These are phyloP conservation scores for Collybia sordida DNA, from an alignment of 768 basidiomycete species.

Conservation along the genomic window DNA sequence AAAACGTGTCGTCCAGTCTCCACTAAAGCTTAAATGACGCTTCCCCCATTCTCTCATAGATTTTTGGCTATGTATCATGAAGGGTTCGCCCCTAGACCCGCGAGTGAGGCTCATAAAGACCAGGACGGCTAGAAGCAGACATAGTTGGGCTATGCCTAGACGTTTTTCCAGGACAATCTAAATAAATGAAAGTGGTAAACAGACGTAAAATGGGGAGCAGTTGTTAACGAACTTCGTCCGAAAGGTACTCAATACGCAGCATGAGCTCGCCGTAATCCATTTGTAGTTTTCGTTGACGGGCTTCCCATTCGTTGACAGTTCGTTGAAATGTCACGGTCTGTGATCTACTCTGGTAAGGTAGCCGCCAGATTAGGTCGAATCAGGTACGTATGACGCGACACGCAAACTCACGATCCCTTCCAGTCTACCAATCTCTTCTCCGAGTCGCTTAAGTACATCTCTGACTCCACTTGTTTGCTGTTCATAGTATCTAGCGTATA, in stretches of 20 bases:
- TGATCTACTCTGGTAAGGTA: slow-evolving; percentile 53
- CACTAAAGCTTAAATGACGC: slow-evolving; percentile 55
- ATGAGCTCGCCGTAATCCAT: slow-evolving; percentile 68
- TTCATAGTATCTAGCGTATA: slow-evolving; percentile 84
- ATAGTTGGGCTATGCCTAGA: slow-evolving; percentile 84
- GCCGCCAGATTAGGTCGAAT: background rate
- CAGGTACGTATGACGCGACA: background rate
- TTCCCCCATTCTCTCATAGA: slow-evolving; percentile 55
- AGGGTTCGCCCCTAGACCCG: slow-evolving; percentile 50
- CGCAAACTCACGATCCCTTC: slow-evolving; percentile 64
- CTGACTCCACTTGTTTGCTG: slow-evolving; percentile 81
- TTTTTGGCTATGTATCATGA: slow-evolving; percentile 19
- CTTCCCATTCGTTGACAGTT: slow-evolving; percentile 66
- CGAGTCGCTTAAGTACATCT: slow-evolving; percentile 70
- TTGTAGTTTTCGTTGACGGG: slow-evolving; percentile 64
- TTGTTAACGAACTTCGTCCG: slow-evolving; percentile 66
- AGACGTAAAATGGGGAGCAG: slow-evolving; percentile 1
- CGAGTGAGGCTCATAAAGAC: slow-evolving; percentile 87
- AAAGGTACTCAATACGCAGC: slow-evolving; percentile 69
- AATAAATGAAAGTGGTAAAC: background rate
- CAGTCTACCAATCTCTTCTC: slow-evolving; percentile 75
- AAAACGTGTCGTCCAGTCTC: slow-evolving; percentile 47
- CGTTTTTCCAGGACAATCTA: slow-evolving; percentile 89
- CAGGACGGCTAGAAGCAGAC: slow-evolving; percentile 78
- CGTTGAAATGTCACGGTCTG: slow-evolving; percentile 69